Percentiles rank a stretch among this genome's conserved stretches.
phyloP scores from a whole-genome alignment of 2,329 filamentous ascomycete genomes.

The Leptographium radiaticola region DNA sequence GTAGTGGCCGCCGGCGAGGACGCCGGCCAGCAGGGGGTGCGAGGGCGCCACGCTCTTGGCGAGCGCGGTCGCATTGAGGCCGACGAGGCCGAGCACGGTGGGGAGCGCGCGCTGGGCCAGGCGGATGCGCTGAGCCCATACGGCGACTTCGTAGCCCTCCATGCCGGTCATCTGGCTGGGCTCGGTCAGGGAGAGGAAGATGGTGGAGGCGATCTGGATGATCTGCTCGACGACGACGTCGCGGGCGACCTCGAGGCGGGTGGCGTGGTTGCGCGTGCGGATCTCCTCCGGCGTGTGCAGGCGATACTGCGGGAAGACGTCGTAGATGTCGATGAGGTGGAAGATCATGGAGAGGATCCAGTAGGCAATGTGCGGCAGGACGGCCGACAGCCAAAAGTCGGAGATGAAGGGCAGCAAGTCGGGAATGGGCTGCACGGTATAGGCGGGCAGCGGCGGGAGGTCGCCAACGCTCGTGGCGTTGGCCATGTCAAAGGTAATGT shows the following conservation, averaged over 20 bases:
- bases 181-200: slow-evolving; percentile 58
- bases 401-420: slow-evolving; percentile 66
- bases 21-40: slow-evolving; percentile 62
- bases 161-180: slow-evolving; percentile 60
- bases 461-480: slow-evolving; percentile 44
- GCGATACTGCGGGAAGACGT: slow-evolving; percentile 81
- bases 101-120: slow-evolving; percentile 70
- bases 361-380: slow-evolving; percentile 72
- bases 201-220: slow-evolving; percentile 66
- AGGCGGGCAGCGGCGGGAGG: slow-evolving; percentile 77
- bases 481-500: slow-evolving; percentile 28
- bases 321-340: slow-evolving; percentile 73
- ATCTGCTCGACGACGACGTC: slow-evolving; percentile 88
- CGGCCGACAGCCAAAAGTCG: slow-evolving; percentile 65
- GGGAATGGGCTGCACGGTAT: slow-evolving; percentile 55
- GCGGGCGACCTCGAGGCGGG: slow-evolving; percentile 71
- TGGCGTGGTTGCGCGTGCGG: slow-evolving; percentile 71
- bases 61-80: slow-evolving; percentile 62
- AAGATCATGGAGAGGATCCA: slow-evolving; percentile 79
- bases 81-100: slow-evolving; percentile 53
- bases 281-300: slow-evolving; percentile 93
- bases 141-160: slow-evolving; percentile 74
- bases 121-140: slow-evolving; percentile 77
- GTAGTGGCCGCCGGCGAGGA: slow-evolving; percentile 69
- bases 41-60: slow-evolving; percentile 61